phyloP scores from a whole-genome alignment of 2,329 filamentous ascomycete species.

The Aurifilum marmelostoma region DNA sequence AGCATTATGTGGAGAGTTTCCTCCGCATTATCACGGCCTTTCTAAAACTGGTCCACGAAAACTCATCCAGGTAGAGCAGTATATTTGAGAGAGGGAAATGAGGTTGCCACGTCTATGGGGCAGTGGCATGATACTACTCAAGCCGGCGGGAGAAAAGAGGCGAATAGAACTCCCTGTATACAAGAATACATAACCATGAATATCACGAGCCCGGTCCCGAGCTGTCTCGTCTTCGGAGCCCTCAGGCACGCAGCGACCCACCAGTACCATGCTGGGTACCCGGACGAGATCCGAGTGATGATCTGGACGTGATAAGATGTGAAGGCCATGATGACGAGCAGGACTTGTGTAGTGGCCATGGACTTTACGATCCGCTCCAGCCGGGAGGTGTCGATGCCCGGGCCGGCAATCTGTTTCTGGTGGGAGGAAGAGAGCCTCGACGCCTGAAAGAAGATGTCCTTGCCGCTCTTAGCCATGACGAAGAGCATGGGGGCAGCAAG shows the following conservation, averaged over 20 bases:
- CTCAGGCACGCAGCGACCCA: conserved; percentile 64
- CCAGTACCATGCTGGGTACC: conserved; percentile 88
- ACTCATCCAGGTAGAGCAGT: not conserved
- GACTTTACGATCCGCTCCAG: conserved; percentile 47
- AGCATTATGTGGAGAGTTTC: not conserved
- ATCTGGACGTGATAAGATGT: conserved; percentile 93
- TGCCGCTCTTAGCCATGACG: conserved; percentile 66
- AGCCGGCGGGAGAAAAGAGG: conserved; percentile 89
- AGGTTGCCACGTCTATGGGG: not conserved
- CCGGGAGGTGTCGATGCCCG: conserved; percentile 17
- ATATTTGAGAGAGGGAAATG: not conserved
- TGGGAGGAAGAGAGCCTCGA: conserved; percentile 1
- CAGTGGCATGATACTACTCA: conserved; percentile 40
- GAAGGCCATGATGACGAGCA: conserved; percentile 72
- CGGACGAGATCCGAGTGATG: conserved; percentile 84
- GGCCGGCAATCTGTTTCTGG: not conserved
- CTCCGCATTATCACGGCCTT: not conserved
- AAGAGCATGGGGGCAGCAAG: conserved; percentile 78
- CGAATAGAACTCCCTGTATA: conserved; percentile 82
- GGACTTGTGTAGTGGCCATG: conserved; percentile 72
- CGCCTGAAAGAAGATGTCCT: conserved; percentile 39
- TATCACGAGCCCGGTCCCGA: conserved; percentile 50
- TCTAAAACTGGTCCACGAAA: not conserved
- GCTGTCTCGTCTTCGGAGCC: conserved; percentile 35
- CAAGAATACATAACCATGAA: conserved; percentile 82